Evolutionary conservation across 495 filamentous ascomycete species (phyloP), one percentile per base, ranked within the genome.

Genomic region (Neurospora terricola): DNA sequence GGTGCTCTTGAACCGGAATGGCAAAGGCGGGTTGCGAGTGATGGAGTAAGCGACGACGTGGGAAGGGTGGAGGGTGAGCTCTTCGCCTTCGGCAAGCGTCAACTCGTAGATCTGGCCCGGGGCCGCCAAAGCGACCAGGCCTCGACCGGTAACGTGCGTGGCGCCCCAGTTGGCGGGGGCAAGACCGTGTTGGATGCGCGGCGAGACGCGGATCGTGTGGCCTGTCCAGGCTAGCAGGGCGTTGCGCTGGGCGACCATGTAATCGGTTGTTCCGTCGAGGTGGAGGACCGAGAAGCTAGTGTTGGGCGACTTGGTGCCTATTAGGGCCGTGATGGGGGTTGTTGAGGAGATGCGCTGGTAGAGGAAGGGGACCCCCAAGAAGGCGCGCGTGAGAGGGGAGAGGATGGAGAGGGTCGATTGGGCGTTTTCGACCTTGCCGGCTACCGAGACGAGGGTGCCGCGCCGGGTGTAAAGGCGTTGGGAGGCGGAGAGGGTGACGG

Each of bases 151-250:
- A 71, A 97, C 86, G 74, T 90, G 84, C 27, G 96, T 92, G 85
- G 87, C 94, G 76, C 96, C 96, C 96, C 94, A 97, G 80, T 97
- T 91, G 69, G 93, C 88, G 69, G 97, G 75, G 69, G 92, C 91
- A 83, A 98, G 84, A 73, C 86, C 90, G 38, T 85, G 85, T 73
- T 94, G 94, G 68, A 94, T 83, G 38, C 87, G 90, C 1, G 96
- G 95, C 34, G 86, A 87, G 14, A 96, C 86, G 18, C 87, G 83
- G 34, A 99, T 85, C 3, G 93, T 93, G 79, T 94, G 90, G 37
- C 96, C 96, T n/a, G 94, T 96, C 96, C 96, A 99, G 71, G 96
- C 96, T 12, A 98, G 86, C 72, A 99, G 85, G 10, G 93, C 93
- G 73, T 91, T 89, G 70, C 92, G 86, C 80, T 97, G 94, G 12